A percentile compares a stretch with the other conserved stretches of the same genome.
Conservation (phyloP, 1,139 yeast species). For the Saccharomycopsis hybrid region DNA sequence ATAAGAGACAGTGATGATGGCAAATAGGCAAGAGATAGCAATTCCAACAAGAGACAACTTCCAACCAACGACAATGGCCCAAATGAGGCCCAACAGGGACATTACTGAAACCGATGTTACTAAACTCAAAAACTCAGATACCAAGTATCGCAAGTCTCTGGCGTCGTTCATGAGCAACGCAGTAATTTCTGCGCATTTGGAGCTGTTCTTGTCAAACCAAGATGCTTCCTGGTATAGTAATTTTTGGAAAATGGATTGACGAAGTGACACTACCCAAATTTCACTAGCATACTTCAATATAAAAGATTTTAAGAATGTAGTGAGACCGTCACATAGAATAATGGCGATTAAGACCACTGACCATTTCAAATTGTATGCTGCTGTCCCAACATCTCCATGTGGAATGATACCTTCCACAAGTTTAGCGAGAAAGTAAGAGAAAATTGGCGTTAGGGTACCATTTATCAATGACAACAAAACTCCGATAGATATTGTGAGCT, state of each 20-base stretch:
- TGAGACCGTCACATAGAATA: conserved; percentile 54
- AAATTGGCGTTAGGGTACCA: conserved; percentile 67
- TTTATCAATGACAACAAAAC: conserved; percentile 44
- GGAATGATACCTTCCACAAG: conserved; percentile 53
- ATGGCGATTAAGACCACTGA: conserved; percentile 55
- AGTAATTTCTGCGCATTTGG: conserved; percentile 51
- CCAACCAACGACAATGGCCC: conserved; percentile 88
- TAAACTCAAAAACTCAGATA: conserved; percentile 56
- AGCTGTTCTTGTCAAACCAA: conserved; percentile 42
- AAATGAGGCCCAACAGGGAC: conserved; percentile 53
- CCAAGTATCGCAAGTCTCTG: conserved; percentile 62
- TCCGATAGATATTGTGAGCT: conserved; percentile 38
- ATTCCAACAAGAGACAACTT: conserved; percentile 74
- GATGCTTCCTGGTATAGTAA: conserved; percentile 47
- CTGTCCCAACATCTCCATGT: conserved; percentile 32
- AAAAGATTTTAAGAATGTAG: conserved; percentile 45
- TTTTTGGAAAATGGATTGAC: conserved; percentile 43
- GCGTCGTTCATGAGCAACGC: conserved; percentile 74
- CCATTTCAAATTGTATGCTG: conserved; percentile 49
- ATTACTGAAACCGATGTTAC: conserved; percentile 47
- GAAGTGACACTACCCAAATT: conserved; percentile 51
- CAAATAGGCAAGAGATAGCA: conserved; percentile 61
- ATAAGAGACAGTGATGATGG: conserved; percentile 44
- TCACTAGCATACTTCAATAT: conserved; percentile 58
- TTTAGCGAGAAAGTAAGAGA: conserved; percentile 71